Evolutionary conservation across 2,329 filamentous ascomycete species (phyloP).

Genomic region (Colletotrichum filicis): DNA sequence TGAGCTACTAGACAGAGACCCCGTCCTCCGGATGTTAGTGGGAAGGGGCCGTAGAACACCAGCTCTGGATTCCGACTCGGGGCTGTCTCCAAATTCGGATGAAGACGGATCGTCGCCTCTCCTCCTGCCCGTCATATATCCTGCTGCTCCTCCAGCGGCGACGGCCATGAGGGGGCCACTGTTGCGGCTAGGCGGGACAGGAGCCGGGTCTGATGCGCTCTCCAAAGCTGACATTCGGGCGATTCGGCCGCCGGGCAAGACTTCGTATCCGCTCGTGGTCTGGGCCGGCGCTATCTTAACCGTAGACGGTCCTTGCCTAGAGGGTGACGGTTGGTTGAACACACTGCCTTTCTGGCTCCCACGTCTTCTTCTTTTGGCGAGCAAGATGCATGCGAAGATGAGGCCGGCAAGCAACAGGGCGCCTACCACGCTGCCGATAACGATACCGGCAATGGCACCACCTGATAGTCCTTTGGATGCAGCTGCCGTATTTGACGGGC

Average conservation of each 20-base stretch:
- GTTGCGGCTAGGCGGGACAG: conserved; percentile 53
- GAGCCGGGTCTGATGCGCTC: conserved; percentile 73
- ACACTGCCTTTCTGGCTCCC: conserved; percentile 76
- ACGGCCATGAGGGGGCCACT: conserved; percentile 43
- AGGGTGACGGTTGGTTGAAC: conserved; percentile 90
- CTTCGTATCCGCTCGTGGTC: conserved; percentile 69
- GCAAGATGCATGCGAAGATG: conserved; percentile 73
- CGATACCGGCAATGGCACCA: conserved; percentile 92
- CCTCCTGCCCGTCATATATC: conserved; percentile 56
- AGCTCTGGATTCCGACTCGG: conserved; percentile 71
- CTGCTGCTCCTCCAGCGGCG: conserved; percentile 58
- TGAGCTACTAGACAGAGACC: conserved; percentile 90
- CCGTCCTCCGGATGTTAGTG: conserved; percentile 74
- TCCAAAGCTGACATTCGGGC: conserved; percentile 96
- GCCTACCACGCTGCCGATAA: conserved; percentile 81
- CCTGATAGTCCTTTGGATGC: conserved; percentile 68
- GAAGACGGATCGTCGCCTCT: conserved; percentile 70
- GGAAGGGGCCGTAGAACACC: conserved; percentile 68
- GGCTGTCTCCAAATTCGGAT: conserved; percentile 78
- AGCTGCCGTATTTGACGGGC: conserved; percentile 42
- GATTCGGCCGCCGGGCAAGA: conserved; percentile 88
- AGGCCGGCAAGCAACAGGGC: conserved; percentile 75
- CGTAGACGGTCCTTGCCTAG: conserved; percentile 60
- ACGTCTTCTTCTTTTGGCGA: conserved; percentile 60
- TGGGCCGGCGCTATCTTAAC: conserved; percentile 47